Evolutionary conservation across 108 stramenopile species (phyloP), one percentile per base, ranked within the genome.

Genomic region (Conticribra weissflogii): DNA sequence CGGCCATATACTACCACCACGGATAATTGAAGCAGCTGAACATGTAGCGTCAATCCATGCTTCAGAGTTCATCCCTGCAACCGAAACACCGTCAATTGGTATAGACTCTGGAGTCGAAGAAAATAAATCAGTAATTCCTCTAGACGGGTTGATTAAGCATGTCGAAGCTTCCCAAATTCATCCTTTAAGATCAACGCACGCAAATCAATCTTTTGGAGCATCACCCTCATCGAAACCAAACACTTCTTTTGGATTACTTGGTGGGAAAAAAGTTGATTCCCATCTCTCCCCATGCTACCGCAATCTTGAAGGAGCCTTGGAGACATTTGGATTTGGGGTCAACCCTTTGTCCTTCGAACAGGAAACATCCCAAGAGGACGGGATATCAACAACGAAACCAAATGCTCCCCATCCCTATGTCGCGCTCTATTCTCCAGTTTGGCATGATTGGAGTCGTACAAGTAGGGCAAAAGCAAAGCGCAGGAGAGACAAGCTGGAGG

Each of bases 281-380:
- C 12, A 25, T 52, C 41, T 70, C 27, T 33, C 57, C 36, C 65
- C 83, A 63, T 73, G 78, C 81, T 54, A 80, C 50, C 61, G 86
- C 64, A 95, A 95, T 71, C 48, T 95, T 33, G 84, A 92, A 16
- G 81, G 86, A 9, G 88, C 88, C 3, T 67, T 95, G 51, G 79
- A 86, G 47, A 66, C 78, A 17, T 91, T 90, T 78, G 94, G 94
- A 31, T 82, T 84, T 70, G 93, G 89, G 24, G n/a, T 87, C 2
- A 81, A 81, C 47, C 72, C 80, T 17, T 83, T 86, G 51, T 27
- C 70, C 3, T 25, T n/a, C 3, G 18, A 63, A 59, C 33, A 24
- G 66, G 25, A 21, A 66, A 50, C n/a, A 30, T 2, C 18, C 44
- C 62, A 23, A 1, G 60, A 77, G 16, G 59, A 67, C 34, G 52